Percentiles rank a stretch among this genome's conserved stretches.
Evolutionary conservation across 257 asterid genomes (phyloP).

Genomic region (Przewalskia tangutica): DNA sequence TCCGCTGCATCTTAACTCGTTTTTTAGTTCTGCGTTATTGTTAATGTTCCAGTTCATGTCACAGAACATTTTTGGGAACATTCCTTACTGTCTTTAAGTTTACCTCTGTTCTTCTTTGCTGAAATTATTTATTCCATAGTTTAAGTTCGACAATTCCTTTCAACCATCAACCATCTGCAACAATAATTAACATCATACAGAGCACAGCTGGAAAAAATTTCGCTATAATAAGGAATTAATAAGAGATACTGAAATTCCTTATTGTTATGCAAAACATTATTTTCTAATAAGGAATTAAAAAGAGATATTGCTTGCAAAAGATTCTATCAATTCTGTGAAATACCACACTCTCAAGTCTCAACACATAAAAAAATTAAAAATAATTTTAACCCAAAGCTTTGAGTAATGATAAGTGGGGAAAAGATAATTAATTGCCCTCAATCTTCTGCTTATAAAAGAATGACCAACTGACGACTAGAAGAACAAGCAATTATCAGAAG

Average conservation of each 20-base stretch:
- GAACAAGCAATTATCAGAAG: neutral
- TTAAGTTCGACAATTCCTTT: too few relatives aligned
- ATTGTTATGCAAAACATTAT: neutral
- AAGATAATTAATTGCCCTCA: too few relatives aligned
- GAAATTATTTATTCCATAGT: too few relatives aligned
- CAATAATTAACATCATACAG: neutral
- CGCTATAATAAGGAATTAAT: neutral
- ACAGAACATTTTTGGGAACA: too few relatives aligned
- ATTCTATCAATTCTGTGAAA: neutral
- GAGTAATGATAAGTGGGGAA: neutral
- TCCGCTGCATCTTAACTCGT: too few relatives aligned
- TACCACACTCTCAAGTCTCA: neutral
- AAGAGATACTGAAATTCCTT: neutral
- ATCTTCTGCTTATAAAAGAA: neutral
- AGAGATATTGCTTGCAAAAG: neutral
- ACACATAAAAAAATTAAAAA: neutral
- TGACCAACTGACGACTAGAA: neutral
- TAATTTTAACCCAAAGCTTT: neutral
- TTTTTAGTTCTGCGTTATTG: too few relatives aligned
- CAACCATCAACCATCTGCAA: constrained; percentile 93
- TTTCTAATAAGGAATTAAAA: neutral
- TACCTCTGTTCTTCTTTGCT: too few relatives aligned
- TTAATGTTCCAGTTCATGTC: too few relatives aligned
- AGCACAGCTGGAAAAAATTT: neutral
- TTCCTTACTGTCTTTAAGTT: too few relatives aligned